Evolutionary conservation across 2,329 filamentous ascomycete species (phyloP), one percentile per base, ranked within the genome.

Genomic region (Capronia epimyces): DNA sequence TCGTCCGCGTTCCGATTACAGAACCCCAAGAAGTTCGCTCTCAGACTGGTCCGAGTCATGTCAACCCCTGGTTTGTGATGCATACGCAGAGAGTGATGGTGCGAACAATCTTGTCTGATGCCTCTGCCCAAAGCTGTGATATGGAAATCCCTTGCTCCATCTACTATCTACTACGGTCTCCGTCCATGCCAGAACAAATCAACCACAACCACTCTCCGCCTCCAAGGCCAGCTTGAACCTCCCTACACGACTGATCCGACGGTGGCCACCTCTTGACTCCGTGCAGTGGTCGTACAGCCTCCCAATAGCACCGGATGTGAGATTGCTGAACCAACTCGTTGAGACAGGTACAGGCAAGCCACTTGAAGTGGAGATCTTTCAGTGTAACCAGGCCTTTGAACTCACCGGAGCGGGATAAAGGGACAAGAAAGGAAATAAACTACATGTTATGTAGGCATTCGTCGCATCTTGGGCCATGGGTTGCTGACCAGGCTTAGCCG

Each of bases 11-110:
- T 34, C 25, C 15, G 12, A 16, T 43, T 25, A 21, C 22, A 24
- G 22, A 22, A 27, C 13, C 20, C 10, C 18, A n/a, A 13, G n/a
- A 18, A 15, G 22, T 41, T 40, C 34, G 29, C 22, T n/a, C 5
- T 47, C 45, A 25, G 45, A 47, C 45, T 47, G 45, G n/a, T 12
- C 34, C 7, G 15, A 20, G 16, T 18, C 34, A 37, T 20, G 15
- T 37, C 34, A 37, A 18, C 34, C 3, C 7, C n/a, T 18, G 34
- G 15, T 12, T 32, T 3, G 29, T 32, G 29, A 32, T 32, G 29
- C 29, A 10, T 32, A 32, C n/a, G 6, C 29, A 32, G 24, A 10
- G 5, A 27, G 24, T 10, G 10, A 10, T 32, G 29, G 29, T 12
- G 29, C 29, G n/a, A 32, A 12, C 6, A 32, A 32, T 8, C 3